Percentiles rank a stretch among this genome's conserved stretches.
phyloP scores from a whole-genome alignment of 345 rosid species.

The Citrus reticulata region DNA sequence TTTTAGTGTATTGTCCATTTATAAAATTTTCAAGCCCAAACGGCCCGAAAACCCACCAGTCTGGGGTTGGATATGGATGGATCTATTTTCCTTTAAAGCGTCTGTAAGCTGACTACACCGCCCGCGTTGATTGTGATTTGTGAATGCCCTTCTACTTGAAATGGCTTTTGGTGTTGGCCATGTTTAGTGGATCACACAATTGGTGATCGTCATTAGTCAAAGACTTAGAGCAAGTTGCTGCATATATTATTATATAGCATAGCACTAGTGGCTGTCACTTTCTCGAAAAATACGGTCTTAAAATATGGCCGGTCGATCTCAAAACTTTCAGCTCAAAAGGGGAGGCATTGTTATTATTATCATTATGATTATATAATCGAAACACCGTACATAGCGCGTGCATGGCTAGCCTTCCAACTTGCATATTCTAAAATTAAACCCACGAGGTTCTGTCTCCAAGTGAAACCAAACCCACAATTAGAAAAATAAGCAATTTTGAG shows the following conservation, averaged over 20 bases:
- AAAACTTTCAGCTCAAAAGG: neutral
- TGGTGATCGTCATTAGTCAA: neutral
- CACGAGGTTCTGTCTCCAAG: constrained; percentile 7
- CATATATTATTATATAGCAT: neutral
- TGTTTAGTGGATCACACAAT: neutral
- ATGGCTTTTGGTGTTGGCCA: neutral
- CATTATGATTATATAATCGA: neutral
- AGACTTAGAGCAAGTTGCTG: neutral
- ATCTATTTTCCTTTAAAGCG: too few relatives aligned
- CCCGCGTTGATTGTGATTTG: neutral
- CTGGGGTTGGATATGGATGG: neutral
- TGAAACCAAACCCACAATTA: neutral
- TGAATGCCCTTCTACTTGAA: neutral
- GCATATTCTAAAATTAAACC: constrained; percentile 4
- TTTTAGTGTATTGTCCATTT: neutral
- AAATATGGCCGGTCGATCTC: neutral
- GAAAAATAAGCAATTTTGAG: neutral
- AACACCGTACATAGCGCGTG: neutral
- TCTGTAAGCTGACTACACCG: too few relatives aligned
- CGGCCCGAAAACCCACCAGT: neutral
- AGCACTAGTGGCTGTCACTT: neutral
- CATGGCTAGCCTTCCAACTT: neutral
- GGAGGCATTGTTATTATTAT: neutral
- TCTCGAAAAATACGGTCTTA: neutral
- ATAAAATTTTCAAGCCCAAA: neutral